Evolutionary conservation across 1,284 basidiomycete species (phyloP), one percentile per base, ranked within the genome.

Genomic region (Inonotus hispidus): DNA sequence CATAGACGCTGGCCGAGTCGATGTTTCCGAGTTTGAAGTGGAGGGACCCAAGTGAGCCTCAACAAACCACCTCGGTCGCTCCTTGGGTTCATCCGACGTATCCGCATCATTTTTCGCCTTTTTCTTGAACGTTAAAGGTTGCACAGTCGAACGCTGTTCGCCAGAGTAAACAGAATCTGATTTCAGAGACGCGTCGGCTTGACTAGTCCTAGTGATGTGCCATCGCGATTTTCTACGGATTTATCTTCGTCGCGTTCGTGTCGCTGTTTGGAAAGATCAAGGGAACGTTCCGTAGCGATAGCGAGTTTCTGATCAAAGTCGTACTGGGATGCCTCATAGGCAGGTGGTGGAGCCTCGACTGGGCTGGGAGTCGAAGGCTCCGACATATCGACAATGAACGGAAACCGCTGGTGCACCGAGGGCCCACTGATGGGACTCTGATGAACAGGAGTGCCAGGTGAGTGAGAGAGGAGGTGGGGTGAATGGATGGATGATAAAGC

Each of bases 301-400:
- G 75, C 69, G 47, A 79, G 73, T 70, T 85, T 88, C 50, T 73
- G 77, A 69, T 87, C 82, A 47, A 79, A 81, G 63, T 83, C 81
- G 62, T 79, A 76, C 55, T 83, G 74, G 66, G 75, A 82, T 73
- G 64, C 73, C 72, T 75, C 81, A 76, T 74, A 88, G 66, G 74
- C 79, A 68, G 72, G 79, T 43, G 75, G 78, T 27, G 77, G 76
- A 14, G 70, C 49, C 27, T 56, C 53, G 37, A 57, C 29, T n/a
- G 55, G 56, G 39, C 60, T 59, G 6, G 50, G 45, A 13, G 53
- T n/a, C 2, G 38, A 38, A n/a, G n/a, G n/a, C 6, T 49, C 46
- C 21, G 27, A n/a, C 25, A 61, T 56, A 16, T 25, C 37, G 37
- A 21, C 38, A 53, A 32, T 4, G 35, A 11, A 49, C 16, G 11